These are phyloP conservation scores for Fusarium sp. DNA, from an alignment of 2,329 filamentous ascomycete species.

Conservation along the genomic window DNA sequence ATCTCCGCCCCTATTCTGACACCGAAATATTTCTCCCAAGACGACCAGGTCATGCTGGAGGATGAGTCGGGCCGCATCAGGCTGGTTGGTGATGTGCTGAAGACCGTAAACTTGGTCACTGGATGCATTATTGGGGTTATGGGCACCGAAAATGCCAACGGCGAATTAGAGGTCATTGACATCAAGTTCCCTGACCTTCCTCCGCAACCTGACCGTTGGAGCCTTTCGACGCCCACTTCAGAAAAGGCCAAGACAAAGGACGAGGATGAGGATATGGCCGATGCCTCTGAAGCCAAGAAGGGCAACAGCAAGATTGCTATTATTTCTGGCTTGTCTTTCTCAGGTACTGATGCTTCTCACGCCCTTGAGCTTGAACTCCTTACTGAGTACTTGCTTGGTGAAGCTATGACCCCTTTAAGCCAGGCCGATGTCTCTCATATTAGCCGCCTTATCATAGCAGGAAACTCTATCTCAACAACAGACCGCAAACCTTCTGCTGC, in stretches of 20 bases:
- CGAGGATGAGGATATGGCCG: slow-evolving; percentile 67
- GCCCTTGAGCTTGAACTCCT: slow-evolving; percentile 79
- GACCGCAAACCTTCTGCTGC: slow-evolving; percentile 45
- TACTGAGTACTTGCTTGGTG: slow-evolving; percentile 87
- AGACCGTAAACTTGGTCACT: slow-evolving; percentile 79
- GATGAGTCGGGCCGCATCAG: slow-evolving; percentile 92
- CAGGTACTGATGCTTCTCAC: slow-evolving; percentile 74
- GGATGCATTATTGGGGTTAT: slow-evolving; percentile 94
- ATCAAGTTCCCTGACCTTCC: slow-evolving; percentile 87
- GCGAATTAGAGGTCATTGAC: slow-evolving; percentile 92
- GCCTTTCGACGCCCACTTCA: slow-evolving; percentile 61
- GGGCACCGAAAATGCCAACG: slow-evolving; percentile 90
- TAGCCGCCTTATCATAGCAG: slow-evolving; percentile 86
- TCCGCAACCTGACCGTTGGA: slow-evolving; percentile 82
- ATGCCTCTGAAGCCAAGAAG: slow-evolving; percentile 44
- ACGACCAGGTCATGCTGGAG: slow-evolving; percentile 84
- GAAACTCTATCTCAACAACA: slow-evolving; percentile 83
- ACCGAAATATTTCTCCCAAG: slow-evolving; percentile 76
- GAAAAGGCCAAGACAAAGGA: slow-evolving; percentile 50
- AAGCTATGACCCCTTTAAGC: slow-evolving; percentile 68
- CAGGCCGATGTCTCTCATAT: slow-evolving; percentile 73
- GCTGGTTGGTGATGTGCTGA: slow-evolving; percentile 75
- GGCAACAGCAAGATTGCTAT: slow-evolving; percentile 77
- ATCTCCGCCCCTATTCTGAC: slow-evolving; percentile 81
- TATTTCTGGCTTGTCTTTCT: slow-evolving; percentile 87